phyloP scores from a whole-genome alignment of 2,329 filamentous ascomycete genomes.

The Phaeophleospora eucalypticola region DNA sequence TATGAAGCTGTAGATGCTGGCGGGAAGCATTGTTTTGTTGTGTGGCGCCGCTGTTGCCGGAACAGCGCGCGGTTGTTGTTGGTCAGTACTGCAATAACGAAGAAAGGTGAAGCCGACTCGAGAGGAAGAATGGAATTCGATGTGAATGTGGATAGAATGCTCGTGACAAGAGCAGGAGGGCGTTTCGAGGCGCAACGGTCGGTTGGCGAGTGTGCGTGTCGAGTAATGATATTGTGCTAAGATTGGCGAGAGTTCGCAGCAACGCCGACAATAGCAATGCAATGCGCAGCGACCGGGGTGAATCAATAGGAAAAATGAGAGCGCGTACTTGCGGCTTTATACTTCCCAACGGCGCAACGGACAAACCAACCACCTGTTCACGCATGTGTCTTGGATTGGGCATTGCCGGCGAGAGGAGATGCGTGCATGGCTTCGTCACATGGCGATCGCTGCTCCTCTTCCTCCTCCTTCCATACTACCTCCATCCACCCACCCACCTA shows the following conservation, averaged over 20 bases:
- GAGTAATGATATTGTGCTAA: slow-evolving; percentile 8
- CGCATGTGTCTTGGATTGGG: not conserved
- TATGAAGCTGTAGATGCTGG: slow-evolving; percentile 14
- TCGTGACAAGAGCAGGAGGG: not conserved
- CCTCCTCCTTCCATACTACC: not conserved
- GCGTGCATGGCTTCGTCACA: slow-evolving; percentile 21
- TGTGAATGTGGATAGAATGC: not conserved
- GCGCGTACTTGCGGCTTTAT: slow-evolving; percentile 16
- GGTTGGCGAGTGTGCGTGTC: not conserved
- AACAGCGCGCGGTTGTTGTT: not conserved
- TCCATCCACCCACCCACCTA: too few species aligned
- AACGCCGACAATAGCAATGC: too few species aligned
- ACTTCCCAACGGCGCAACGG: slow-evolving; percentile 6
- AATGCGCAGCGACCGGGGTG: too few species aligned
- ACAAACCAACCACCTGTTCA: not conserved
- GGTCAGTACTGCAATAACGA: not conserved
- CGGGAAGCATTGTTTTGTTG: slow-evolving; percentile 16
- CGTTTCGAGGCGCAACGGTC: not conserved
- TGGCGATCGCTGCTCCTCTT: slow-evolving; percentile 5
- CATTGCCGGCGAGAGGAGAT: slow-evolving; percentile 2
- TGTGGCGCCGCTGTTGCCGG: not conserved
- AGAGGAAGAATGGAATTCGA: not conserved
- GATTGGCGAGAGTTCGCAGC: not conserved
- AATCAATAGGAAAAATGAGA: not conserved
- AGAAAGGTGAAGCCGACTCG: not conserved